Conservation (phyloP, 1,139 yeast genomes). For the Blastobotrys proliferans region DNA sequence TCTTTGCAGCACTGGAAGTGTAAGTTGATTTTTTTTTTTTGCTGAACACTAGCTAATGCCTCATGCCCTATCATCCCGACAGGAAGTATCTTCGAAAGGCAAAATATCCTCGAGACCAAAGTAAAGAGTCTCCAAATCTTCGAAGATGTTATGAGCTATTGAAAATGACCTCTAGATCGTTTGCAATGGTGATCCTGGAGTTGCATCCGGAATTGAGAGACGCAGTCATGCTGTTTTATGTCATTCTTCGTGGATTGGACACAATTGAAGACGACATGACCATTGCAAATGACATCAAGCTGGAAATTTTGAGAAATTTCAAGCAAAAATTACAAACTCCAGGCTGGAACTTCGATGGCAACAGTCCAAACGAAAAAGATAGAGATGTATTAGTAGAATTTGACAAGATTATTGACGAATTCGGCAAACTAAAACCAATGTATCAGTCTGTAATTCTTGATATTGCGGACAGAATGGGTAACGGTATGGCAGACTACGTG, state of each 20-base stretch:
- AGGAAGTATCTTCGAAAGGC: conserved; percentile 37
- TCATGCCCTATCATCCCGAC: too few relatives aligned
- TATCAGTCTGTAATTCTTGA: conserved; percentile 77
- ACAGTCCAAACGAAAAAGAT: conserved; percentile 77
- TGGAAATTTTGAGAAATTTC: conserved; percentile 71
- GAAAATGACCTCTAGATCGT: conserved; percentile 75
- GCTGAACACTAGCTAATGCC: conserved; percentile 1
- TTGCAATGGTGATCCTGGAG: conserved; percentile 88
- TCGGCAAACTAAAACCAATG: conserved; percentile 64
- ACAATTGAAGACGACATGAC: conserved; percentile 98
- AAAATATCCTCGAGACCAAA: conserved; percentile 49
- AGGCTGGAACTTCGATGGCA: conserved; percentile 76
- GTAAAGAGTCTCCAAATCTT: conserved; percentile 45
- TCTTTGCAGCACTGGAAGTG: conserved; percentile 62
- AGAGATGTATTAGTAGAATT: conserved; percentile 74
- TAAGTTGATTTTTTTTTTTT: conserved; percentile 29
- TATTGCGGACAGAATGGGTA: conserved; percentile 83
- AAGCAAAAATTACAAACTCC: conserved; percentile 49
- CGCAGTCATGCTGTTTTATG: conserved; percentile 73
- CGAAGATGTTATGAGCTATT: conserved; percentile 67
- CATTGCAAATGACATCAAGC: conserved; percentile 61
- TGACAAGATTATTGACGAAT: conserved; percentile 63
- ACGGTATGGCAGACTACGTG: conserved; percentile 96
- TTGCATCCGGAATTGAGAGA: conserved; percentile 85
- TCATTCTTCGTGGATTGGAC: conserved; percentile 85